Evolutionary conservation across 1,139 yeast genomes (phyloP), one percentile per base, ranked within the genome.

Genomic region (Suhomyces anneliseae): DNA sequence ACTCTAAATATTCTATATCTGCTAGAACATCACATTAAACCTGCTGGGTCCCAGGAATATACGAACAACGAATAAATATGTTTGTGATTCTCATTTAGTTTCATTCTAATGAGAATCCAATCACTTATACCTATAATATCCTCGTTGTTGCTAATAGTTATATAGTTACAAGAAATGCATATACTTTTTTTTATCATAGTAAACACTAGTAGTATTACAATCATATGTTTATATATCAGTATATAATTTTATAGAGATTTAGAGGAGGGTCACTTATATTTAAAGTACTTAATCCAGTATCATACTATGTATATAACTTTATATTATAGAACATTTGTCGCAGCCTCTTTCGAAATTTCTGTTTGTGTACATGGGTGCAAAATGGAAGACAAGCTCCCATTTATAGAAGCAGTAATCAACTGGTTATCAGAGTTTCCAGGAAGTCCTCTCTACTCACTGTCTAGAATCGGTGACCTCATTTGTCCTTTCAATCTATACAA

Each of bases 1-100:
- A 75, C 59, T 72, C 79, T n/a, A 72, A 70, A 51, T 75, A 64
- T 52, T 72, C 77, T 33, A 58, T 63, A 29, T 52, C 66, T n/a
- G 60, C 65, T 27, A 48, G 56, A 40, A 54, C 61, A 1, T 54
- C 57, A 6, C 60, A 56, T 37, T 56, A 41, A 26, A 34, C 47
- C 35, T 39, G 39, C 36, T 10, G 14, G 14, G 26, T 12, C 10
- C 4, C 32, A 29, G 32, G 32, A 29, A 34, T 34, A 12, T n/a
- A 34, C 15, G n/a, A n/a, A 34, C 36, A 9, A 34, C 24, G 12
- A 34, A 34, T 34, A 34, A 34, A 34, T 34, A 19, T 19, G 24
- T 2, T 19, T 19, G 6, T 19, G 24, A 19, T 19, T 19, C 2
- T 19, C 24, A 19, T 19, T 19, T 19, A 19, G 24, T 19, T 19